A percentile compares a stretch with the other conserved stretches of the same genome.
phyloP scores from a whole-genome alignment of 371 early-diverging fungal genomes.

The Saksenaea vasiformis region DNA sequence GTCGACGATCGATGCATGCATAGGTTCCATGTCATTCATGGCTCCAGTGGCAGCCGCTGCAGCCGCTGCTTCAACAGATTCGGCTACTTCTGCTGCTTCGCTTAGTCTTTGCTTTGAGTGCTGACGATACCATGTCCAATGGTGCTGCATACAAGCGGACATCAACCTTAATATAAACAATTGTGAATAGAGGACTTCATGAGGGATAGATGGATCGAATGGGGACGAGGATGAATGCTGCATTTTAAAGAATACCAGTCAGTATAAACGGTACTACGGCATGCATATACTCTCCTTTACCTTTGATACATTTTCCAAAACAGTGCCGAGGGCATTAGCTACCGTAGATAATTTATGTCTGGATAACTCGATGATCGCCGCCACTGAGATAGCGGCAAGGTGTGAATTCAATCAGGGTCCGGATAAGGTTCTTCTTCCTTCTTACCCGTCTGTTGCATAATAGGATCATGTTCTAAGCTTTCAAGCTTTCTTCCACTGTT shows the following conservation, averaged over 20 bases:
- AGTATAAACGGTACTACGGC: neutral
- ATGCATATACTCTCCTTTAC: constrained; percentile 25
- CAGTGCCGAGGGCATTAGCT: constrained; percentile 50
- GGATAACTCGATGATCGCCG: constrained; percentile 62
- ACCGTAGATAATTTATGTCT: constrained; percentile 53
- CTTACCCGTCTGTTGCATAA: constrained; percentile 62
- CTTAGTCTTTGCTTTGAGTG: constrained; percentile 22
- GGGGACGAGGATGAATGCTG: constrained; percentile 40
- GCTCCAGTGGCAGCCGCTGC: constrained; percentile 21
- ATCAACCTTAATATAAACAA: constrained; percentile 69
- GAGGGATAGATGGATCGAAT: constrained; percentile 50
- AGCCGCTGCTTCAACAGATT: constrained; percentile 16
- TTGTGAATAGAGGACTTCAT: constrained; percentile 72
- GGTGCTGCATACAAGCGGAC: constrained; percentile 72
- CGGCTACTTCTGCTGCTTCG: neutral
- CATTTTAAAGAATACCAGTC: constrained; percentile 12
- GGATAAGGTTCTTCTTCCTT: neutral
- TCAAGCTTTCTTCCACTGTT: constrained; percentile 62
- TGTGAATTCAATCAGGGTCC: neutral
- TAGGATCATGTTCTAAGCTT: constrained; percentile 62
- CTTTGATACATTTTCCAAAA: constrained; percentile 63
- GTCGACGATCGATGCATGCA: neutral
- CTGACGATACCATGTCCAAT: constrained; percentile 69
- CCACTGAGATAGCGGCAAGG: constrained; percentile 27
- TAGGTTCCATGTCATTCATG: neutral